These are phyloP conservation scores for Alnus rubra DNA, from an alignment of 306 rosid genomes.

Conservation along the genomic window DNA sequence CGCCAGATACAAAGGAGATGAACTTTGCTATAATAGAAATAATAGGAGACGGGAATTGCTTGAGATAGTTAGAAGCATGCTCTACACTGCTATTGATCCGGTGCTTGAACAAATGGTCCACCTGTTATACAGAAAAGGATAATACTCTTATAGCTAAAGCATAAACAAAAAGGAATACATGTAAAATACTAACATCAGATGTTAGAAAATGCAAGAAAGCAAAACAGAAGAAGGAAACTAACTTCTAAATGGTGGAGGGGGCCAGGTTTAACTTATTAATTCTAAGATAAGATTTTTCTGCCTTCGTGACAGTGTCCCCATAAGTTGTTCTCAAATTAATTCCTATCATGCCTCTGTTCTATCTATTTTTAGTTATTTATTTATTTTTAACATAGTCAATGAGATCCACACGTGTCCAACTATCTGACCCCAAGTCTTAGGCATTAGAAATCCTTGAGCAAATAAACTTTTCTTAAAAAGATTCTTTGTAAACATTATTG, in stretches of 20 bases:
- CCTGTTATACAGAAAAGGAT: constrained; percentile 47
- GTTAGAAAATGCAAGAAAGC: background rate
- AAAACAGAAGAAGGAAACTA: background rate
- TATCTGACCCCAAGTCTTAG: background rate
- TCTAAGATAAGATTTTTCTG: background rate
- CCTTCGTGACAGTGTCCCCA: background rate
- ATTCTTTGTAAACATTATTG: background rate
- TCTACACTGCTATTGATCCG: constrained; percentile 76
- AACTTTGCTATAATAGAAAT: constrained; percentile 79
- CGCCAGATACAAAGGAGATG: constrained; percentile 88
- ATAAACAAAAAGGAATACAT: constrained; percentile 13
- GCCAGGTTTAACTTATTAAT: background rate
- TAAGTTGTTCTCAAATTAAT: background rate
- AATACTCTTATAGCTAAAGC: constrained; percentile 18
- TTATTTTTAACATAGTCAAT: background rate
- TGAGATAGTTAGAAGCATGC: constrained; percentile 80
- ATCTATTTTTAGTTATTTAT: background rate
- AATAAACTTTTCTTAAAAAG: background rate
- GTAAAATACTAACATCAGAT: background rate
- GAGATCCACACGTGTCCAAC: background rate
- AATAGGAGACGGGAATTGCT: constrained; percentile 95
- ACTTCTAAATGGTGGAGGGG: background rate
- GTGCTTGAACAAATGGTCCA: constrained; percentile 92
- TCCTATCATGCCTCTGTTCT: background rate
- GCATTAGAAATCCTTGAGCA: background rate